phyloP scores from a whole-genome alignment of 768 basidiomycete species.

The Termitomyces sp. region DNA sequence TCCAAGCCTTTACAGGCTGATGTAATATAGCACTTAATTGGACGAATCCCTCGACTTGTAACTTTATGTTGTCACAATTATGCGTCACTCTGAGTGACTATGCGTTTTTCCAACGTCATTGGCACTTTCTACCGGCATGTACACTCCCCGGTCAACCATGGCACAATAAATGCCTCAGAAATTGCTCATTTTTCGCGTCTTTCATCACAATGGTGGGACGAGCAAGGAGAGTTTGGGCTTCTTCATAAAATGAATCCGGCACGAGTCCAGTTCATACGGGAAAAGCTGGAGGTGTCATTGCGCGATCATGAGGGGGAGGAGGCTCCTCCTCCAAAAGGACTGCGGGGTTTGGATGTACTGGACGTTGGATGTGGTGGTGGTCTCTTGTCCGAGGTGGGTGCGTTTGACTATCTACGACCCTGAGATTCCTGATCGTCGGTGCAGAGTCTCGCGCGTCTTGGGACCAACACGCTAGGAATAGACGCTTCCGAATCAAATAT shows the following conservation, averaged over 20 bases:
- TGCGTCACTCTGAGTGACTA: conserved; percentile 1
- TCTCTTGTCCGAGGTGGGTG: conserved; percentile 75
- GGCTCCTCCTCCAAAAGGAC: conserved; percentile 25
- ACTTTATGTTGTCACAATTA: background rate
- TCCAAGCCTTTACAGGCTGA: background rate
- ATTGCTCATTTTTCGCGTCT: conserved; percentile 80
- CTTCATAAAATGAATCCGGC: conserved; percentile 95
- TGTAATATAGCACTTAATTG: too few species aligned
- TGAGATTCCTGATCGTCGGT: background rate
- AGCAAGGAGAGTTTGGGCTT: conserved; percentile 81
- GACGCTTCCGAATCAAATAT: conserved; percentile 91
- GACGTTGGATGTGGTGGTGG: conserved; percentile 98
- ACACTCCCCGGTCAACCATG: conserved; percentile 6
- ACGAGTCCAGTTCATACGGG: conserved; percentile 74
- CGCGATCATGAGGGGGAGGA: conserved; percentile 43
- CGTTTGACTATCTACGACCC: background rate
- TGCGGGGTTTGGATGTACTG: conserved; percentile 67
- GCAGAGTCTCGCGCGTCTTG: conserved; percentile 82
- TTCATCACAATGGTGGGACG: conserved; percentile 87
- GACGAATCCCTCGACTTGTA: too few species aligned
- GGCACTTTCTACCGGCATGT: conserved; percentile 11
- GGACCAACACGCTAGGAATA: conserved; percentile 84
- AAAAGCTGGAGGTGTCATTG: conserved; percentile 58
- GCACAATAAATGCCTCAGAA: conserved; percentile 62
- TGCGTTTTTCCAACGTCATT: conserved; percentile 13